Evolutionary conservation across 2,329 filamentous ascomycete genomes (phyloP).

Genomic region (Onygena corvina): DNA sequence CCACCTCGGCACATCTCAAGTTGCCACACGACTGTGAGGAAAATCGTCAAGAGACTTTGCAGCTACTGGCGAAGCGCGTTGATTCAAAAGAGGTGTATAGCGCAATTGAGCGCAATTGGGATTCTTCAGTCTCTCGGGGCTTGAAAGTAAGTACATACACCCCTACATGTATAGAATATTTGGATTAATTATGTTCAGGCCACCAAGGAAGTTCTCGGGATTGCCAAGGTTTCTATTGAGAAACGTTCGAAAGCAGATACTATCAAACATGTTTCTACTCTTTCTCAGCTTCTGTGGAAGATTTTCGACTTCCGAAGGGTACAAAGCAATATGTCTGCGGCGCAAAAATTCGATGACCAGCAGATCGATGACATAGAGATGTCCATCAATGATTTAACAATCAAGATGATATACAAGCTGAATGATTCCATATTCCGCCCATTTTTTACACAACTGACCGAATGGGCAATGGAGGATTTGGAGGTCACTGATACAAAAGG

Average conservation of each 20-base stretch:
- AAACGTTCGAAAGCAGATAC: slow-evolving; percentile 66
- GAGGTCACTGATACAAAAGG: slow-evolving; percentile 51
- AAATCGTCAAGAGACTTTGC: slow-evolving; percentile 56
- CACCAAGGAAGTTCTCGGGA: slow-evolving; percentile 54
- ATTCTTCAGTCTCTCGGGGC: slow-evolving; percentile 49
- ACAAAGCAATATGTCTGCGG: slow-evolving; percentile 21
- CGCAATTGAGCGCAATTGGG: slow-evolving; percentile 62
- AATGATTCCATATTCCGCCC: slow-evolving; percentile 90
- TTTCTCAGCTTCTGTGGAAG: slow-evolving; percentile 52
- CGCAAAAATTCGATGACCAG: slow-evolving; percentile 34
- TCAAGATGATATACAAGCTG: slow-evolving; percentile 92
- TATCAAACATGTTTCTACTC: slow-evolving; percentile 56
- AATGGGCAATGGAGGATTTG: slow-evolving; percentile 57
- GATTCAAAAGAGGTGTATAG: slow-evolving; percentile 64
- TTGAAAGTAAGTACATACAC: slow-evolving; percentile 44
- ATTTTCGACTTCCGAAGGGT: slow-evolving; percentile 40
- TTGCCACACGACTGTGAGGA: slow-evolving; percentile 52
- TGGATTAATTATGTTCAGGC: slow-evolving; percentile 38
- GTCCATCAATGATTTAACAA: slow-evolving; percentile 54
- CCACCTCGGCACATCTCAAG: slow-evolving; percentile 53
- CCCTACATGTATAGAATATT: not conserved
- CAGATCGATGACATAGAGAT: slow-evolving; percentile 50
- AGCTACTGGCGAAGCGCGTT: slow-evolving; percentile 63
- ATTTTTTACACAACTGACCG: slow-evolving; percentile 73
- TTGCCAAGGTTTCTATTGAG: slow-evolving; percentile 60